Conservation (phyloP, 805 yeast genomes). For the Saccharomyces kudriavzevii region DNA sequence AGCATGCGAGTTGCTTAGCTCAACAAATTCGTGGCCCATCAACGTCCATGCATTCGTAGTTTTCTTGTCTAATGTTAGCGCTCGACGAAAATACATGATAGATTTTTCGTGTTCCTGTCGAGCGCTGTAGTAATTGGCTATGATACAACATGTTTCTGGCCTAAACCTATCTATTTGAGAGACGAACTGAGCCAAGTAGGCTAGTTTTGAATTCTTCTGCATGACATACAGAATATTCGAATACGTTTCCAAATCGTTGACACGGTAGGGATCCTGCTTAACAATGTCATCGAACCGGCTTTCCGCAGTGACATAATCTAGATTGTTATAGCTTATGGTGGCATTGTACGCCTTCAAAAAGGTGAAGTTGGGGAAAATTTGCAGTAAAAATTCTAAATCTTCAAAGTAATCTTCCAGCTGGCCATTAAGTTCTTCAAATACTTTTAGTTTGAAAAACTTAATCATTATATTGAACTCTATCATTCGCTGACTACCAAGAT, state of each 20-base stretch:
- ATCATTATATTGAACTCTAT: constrained; percentile 30
- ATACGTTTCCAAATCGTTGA: constrained; percentile 87
- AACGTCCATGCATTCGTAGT: constrained; percentile 93
- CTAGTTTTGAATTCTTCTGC: constrained; percentile 78
- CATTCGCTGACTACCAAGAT: constrained; percentile 12
- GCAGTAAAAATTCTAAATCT: constrained; percentile 41
- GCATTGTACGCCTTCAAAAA: constrained; percentile 79
- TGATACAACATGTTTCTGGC: constrained; percentile 89
- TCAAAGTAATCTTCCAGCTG: constrained; percentile 46
- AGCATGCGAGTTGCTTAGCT: constrained; percentile 90
- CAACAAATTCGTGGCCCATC: constrained; percentile 98
- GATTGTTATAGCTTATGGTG: constrained; percentile 68
- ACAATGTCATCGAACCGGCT: constrained; percentile 67
- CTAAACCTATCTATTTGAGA: constrained; percentile 75
- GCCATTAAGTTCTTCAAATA: constrained; percentile 74
- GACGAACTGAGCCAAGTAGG: constrained; percentile 80
- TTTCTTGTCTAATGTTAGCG: constrained; percentile 68
- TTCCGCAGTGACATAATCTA: constrained; percentile 79
- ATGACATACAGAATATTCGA: constrained; percentile 93
- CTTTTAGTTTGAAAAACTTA: constrained; percentile 55
- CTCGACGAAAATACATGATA: constrained; percentile 84
- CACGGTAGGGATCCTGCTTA: constrained; percentile 66
- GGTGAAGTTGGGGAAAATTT: constrained; percentile 61
- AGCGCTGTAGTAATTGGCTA: constrained; percentile 88
- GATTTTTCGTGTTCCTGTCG: constrained; percentile 93